A percentile compares a stretch with the other conserved stretches of the same genome.
phyloP scores from a whole-genome alignment of 352 stramenopile species.

The Globisporangium radiosum region DNA sequence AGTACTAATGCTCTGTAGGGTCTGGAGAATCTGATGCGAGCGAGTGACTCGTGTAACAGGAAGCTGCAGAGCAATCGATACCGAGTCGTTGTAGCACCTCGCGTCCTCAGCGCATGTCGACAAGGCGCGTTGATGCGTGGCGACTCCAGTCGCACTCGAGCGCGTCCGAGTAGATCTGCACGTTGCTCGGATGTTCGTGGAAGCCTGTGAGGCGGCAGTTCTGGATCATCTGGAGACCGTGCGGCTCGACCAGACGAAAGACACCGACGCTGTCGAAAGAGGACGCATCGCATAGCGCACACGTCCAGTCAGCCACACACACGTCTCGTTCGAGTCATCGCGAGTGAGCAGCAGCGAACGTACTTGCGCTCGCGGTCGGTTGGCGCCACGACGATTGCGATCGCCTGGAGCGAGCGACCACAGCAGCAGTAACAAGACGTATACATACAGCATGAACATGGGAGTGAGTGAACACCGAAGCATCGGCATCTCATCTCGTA shows the following conservation, averaged over 20 bases:
- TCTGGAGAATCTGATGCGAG: not conserved
- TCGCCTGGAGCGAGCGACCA: conserved; percentile 24
- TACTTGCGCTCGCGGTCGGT: conserved; percentile 62
- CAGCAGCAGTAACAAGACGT: not conserved
- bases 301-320: not conserved
- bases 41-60: not conserved
- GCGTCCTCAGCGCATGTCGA: conserved; percentile 56
- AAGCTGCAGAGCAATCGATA: too few relatives aligned
- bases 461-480: too few relatives aligned
- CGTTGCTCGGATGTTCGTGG: conserved; percentile 69
- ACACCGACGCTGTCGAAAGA: conserved; percentile 54
- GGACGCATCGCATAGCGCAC: not conserved
- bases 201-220: conserved; percentile 84
- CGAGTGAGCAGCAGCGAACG: not conserved
- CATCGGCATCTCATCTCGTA: not conserved
- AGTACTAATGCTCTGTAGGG: not conserved
- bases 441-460: too few relatives aligned
- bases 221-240: conserved; percentile 82
- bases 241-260: conserved; percentile 75
- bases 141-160: conserved; percentile 65
- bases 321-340: too few relatives aligned
- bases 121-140: conserved; percentile 25
- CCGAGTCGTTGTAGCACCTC: too few relatives aligned
- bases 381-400: conserved; percentile 85
- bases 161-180: conserved; percentile 77